phyloP scores from a whole-genome alignment of 2,329 filamentous ascomycete species.

The Lasiodiplodia theobromae region DNA sequence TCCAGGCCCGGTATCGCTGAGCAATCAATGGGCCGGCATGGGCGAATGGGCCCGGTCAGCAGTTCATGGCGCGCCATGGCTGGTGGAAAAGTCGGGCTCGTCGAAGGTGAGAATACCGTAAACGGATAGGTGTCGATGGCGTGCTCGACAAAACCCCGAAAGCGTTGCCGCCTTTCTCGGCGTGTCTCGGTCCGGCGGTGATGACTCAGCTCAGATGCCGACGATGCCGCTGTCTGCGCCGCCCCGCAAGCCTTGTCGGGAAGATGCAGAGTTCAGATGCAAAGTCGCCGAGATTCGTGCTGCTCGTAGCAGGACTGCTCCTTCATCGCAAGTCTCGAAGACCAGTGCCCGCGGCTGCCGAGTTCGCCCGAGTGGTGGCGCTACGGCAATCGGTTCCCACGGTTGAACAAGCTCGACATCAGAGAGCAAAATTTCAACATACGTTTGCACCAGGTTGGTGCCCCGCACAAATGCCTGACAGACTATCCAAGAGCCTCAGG shows the following conservation, averaged over 20 bases:
- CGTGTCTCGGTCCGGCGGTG: slow-evolving; percentile 11
- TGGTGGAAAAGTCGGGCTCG: slow-evolving; percentile 11
- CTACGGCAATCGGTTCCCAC: background rate
- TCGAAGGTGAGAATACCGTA: background rate
- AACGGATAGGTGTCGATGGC: slow-evolving; percentile 21
- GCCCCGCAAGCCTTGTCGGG: background rate
- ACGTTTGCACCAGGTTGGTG: background rate
- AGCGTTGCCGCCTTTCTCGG: slow-evolving; percentile 3
- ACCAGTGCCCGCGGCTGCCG: background rate
- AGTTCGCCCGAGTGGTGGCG: background rate
- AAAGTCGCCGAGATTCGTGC: too few relatives aligned
- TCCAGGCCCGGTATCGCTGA: slow-evolving; percentile 27
- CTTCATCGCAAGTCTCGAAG: background rate
- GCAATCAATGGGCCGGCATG: slow-evolving; percentile 22
- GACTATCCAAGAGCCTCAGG: background rate
- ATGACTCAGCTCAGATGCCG: slow-evolving; percentile 26
- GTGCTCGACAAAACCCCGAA: slow-evolving; percentile 21
- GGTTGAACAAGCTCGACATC: slow-evolving; percentile 12
- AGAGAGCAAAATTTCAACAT: background rate
- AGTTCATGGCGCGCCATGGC: slow-evolving; percentile 11
- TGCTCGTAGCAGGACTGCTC: background rate
- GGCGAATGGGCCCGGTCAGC: slow-evolving; percentile 5
- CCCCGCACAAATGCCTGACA: background rate
- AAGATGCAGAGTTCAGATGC: background rate
- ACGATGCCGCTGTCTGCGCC: background rate